Base-by-base conservation (phyloP, 495 filamentous ascomycete species). In the Podospora comata region DNA sequence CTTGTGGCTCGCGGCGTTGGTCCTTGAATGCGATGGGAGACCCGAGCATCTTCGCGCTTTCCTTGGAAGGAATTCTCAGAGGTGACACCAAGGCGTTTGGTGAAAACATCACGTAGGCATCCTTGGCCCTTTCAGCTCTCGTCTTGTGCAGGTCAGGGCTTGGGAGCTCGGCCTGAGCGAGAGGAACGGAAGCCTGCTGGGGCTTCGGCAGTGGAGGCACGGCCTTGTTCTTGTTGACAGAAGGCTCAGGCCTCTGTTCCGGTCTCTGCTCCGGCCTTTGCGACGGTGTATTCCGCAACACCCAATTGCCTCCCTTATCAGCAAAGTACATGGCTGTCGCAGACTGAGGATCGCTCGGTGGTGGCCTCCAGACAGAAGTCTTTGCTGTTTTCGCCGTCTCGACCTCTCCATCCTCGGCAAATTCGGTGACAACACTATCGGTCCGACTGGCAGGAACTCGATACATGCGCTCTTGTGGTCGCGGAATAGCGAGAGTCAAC, bases 301-400 rank as follows among this genome's bases (percentile, higher is more conserved):
- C 75, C 82, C 82, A 84, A 68, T 83, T 83, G 0, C 80, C 79
- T 39, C 73, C 75, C 67, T 74, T 83, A 68, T 85, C 79, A 30
- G 80, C 80, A 64, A 80, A 75, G 55, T 79, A 83, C 30, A 75
- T 73, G 1, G 79, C 74, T 2, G 76, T 75, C 15, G 79, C 79
- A 1, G 80, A 79, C 13, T 73, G 71, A 6, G 79, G 78, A 34
- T 79, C 78, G 4, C 67, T 74, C 20, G 76, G 71, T 15, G 80
- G 77, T 6, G 79, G 81, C 7, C 80, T 74, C 81, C 80, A 83
- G 39, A 81, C 73, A 48, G 66, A 20, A 20, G 55, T 18, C 55
- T 58, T 58, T 58, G 55, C 71, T 44, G 74, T 71, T 48, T 74
- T 74, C 15, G 73, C 73, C 4, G 69, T 68, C 16, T 80, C 78